Conservation (phyloP, 495 filamentous ascomycete genomes). For the Cetradonia linearis region DNA sequence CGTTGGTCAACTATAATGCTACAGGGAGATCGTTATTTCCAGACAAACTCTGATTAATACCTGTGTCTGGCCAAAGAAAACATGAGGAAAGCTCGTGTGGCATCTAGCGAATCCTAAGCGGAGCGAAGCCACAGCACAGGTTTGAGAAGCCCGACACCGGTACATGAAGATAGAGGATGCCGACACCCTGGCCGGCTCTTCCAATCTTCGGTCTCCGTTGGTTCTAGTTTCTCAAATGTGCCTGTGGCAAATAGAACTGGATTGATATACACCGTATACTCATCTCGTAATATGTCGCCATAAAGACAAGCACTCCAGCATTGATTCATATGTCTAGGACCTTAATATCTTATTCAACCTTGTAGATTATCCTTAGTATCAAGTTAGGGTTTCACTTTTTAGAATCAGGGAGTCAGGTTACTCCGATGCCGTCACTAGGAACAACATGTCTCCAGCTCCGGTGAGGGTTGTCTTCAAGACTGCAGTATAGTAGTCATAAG, state of each 20-base stretch:
- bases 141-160: neutral
- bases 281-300: too few species aligned
- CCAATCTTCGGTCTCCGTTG: neutral
- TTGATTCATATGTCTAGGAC: neutral
- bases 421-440: conserved; percentile 24
- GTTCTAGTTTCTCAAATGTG: neutral
- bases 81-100: neutral
- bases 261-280: too few species aligned
- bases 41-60: neutral
- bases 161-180: neutral
- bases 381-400: conserved; percentile 8
- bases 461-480: conserved; percentile 4
- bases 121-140: neutral
- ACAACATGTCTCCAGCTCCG: conserved; percentile 21
- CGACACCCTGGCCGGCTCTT: neutral
- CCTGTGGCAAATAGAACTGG: too few species aligned
- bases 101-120: neutral
- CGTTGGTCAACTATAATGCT: neutral
- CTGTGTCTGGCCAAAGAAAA: neutral
- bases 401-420: conserved; percentile 13
- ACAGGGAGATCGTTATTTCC: neutral
- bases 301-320: neutral
- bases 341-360: neutral
- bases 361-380: neutral
- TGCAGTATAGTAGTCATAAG: conserved; percentile 2